Evolutionary conservation across 257 asterid genomes (phyloP).

Genomic region (Ballota nigra): DNA sequence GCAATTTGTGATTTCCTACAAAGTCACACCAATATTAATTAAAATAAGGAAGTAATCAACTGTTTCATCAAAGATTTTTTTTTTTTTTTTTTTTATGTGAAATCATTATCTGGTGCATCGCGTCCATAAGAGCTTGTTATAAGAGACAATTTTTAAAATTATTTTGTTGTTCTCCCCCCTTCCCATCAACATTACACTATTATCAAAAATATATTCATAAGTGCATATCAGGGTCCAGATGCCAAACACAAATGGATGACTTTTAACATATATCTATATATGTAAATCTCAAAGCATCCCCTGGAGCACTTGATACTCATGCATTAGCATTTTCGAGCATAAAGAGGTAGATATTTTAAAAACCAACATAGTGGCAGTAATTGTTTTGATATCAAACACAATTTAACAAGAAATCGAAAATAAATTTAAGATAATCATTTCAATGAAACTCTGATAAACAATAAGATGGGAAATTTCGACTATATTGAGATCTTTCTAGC

Average conservation of each 20-base stretch:
- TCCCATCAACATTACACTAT: no score
- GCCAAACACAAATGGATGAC: neutral
- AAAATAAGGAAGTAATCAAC: slow-evolving; percentile 4
- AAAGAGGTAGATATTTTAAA: neutral
- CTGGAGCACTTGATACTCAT: no score
- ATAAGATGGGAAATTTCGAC: neutral
- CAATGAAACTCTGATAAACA: neutral
- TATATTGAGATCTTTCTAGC: neutral
- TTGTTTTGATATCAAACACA: neutral
- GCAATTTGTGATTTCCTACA: slow-evolving; percentile 84
- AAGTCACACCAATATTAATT: slow-evolving; percentile 9
- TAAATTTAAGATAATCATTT: neutral
- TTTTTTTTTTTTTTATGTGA: neutral
- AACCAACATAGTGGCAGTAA: neutral
- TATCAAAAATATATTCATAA: neutral
- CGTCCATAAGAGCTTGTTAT: neutral
- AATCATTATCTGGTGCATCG: neutral
- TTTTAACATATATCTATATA: neutral
- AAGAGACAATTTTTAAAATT: neutral
- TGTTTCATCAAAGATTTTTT: neutral
- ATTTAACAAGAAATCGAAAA: neutral
- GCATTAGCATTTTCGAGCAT: no score
- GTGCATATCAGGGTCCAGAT: neutral
- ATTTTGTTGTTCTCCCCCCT: neutral
- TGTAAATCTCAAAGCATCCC: no score